These are phyloP conservation scores for Leccinum broughii DNA, from an alignment of 768 basidiomycete genomes.

Conservation along the genomic window DNA sequence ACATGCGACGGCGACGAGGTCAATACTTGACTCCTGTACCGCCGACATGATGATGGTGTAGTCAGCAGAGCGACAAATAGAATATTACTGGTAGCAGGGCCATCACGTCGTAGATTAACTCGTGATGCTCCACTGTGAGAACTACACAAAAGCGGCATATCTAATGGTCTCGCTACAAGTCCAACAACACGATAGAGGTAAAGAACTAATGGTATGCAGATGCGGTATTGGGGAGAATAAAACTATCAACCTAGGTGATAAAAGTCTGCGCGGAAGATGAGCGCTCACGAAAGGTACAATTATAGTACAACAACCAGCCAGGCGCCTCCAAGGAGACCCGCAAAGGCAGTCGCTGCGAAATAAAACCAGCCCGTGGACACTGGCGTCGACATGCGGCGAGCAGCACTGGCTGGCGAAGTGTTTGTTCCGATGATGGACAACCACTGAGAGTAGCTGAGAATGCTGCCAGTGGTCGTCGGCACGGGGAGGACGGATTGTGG, in stretches of 20 bases:
- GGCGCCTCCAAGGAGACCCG: slow-evolving; percentile 30
- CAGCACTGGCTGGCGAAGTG: slow-evolving; percentile 29
- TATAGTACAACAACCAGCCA: slow-evolving; percentile 31
- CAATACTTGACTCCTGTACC: slow-evolving; percentile 17
- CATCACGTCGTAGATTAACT: background rate
- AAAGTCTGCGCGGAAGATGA: background rate
- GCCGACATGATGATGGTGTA: slow-evolving; percentile 25
- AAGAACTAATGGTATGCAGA: slow-evolving; percentile 19
- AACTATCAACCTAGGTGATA: background rate
- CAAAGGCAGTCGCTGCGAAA: slow-evolving; percentile 24
- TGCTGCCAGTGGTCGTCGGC: slow-evolving; percentile 27
- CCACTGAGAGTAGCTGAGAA: slow-evolving; percentile 34
- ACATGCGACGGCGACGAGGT: slow-evolving; percentile 51
- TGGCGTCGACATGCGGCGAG: slow-evolving; percentile 20
- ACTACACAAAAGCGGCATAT: slow-evolving; percentile 3
- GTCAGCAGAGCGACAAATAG: background rate
- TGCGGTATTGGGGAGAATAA: slow-evolving; percentile 11
- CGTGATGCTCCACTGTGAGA: slow-evolving; percentile 1
- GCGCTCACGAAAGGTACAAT: background rate
- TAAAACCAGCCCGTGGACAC: slow-evolving; percentile 30
- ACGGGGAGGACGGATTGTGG: slow-evolving; percentile 30
- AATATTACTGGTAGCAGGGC: background rate
- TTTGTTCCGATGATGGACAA: slow-evolving; percentile 32
- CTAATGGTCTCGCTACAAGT: slow-evolving; percentile 11
- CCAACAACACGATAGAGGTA: slow-evolving; percentile 7